Base-by-base conservation (phyloP, 1,139 yeast species). In the Kodamaea fungicola region DNA sequence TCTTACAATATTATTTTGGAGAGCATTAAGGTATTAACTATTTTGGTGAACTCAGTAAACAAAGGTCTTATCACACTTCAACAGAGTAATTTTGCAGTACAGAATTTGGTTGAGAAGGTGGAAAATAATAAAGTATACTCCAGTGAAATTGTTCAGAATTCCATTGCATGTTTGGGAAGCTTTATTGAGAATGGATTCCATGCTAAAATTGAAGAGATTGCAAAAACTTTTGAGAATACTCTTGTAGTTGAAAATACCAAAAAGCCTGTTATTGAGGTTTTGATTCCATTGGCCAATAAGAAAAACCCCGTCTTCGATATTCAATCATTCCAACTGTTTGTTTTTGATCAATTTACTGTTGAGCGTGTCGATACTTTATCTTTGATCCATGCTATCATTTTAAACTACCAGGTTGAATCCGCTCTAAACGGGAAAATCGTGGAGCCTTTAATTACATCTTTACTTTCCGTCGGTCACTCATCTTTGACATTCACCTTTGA, bases 101-200 rank as follows among this genome's bases (percentile, higher is more conserved):
- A 33, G 1, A 36, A 49, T 4, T 51, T 59, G 13, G 31, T 61
- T 2, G 58, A 56, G n/a, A 73, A 69, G 37, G 62, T 69, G 5
- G 47, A 59, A 2, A 64, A 67, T 31, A 34, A 28, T 34, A 67
- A 71, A 32, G 59, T 62, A 9, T 66, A 67, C 40, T 76, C 81
- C 6, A 59, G 74, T 41, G 83, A 77, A 34, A 67, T 78, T 12
- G 61, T 81, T 34, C 74, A 72, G 42, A 62, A 61, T 33, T 67
- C 80, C 6, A 59, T 79, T 8, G 43, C 39, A 7, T 38, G 54
- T 6, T 39, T 54, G 23, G 50, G 57, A 1, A 45, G 42, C 2
- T 31, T 52, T 6, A 16, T 52, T 9, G 32, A 35, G 3, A 13
- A 44, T 12, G 24, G 32, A 5, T 38, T 43, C 10, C 22, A 26